Percentiles rank a stretch among this genome's conserved stretches.
phyloP scores from a whole-genome alignment of 2,329 filamentous ascomycete species.

The Fusarium odoratissimum region DNA sequence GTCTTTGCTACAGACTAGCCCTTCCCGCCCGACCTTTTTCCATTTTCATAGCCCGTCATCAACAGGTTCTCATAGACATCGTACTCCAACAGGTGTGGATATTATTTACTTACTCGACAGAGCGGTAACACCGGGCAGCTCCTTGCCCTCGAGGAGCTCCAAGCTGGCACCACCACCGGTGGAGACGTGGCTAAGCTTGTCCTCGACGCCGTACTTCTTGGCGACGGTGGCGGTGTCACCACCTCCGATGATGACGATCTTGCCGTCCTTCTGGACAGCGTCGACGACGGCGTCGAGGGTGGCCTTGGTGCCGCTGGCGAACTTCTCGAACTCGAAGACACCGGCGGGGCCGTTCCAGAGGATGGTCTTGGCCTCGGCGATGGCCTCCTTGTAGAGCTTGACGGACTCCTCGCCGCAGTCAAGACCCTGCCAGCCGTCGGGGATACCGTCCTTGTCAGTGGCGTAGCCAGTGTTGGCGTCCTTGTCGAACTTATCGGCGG shows the following conservation, averaged over 20 bases:
- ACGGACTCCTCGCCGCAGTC: constrained; percentile 93
- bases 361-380: constrained; percentile 91
- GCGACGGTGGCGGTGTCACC: constrained; percentile 98
- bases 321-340: constrained; percentile 97
- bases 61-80: constrained; percentile 43
- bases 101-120: constrained; percentile 79
- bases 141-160: constrained; percentile 98
- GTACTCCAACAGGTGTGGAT: constrained; percentile 32
- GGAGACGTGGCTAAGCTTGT: constrained; percentile 97
- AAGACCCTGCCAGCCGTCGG: constrained; percentile 97
- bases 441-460: constrained; percentile 88
- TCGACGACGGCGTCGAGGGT: constrained; percentile 90
- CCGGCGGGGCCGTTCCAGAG: constrained; percentile 98
- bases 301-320: constrained; percentile 90
- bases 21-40: constrained; percentile 47
- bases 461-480: constrained; percentile 85
- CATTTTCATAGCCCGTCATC: constrained; percentile 49
- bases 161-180: constrained; percentile 95
- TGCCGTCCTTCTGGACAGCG: constrained; percentile 79
- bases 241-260: constrained; percentile 98
- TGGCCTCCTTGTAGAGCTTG: constrained; percentile 88
- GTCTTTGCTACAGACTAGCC: constrained; percentile 51
- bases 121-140: constrained; percentile 90
- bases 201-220: constrained; percentile 95
- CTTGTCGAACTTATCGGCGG: constrained; percentile 91